These are phyloP conservation scores for Papilionanthe hybrid DNA, from an alignment of 116 monocot genomes.

Conservation along the genomic window DNA sequence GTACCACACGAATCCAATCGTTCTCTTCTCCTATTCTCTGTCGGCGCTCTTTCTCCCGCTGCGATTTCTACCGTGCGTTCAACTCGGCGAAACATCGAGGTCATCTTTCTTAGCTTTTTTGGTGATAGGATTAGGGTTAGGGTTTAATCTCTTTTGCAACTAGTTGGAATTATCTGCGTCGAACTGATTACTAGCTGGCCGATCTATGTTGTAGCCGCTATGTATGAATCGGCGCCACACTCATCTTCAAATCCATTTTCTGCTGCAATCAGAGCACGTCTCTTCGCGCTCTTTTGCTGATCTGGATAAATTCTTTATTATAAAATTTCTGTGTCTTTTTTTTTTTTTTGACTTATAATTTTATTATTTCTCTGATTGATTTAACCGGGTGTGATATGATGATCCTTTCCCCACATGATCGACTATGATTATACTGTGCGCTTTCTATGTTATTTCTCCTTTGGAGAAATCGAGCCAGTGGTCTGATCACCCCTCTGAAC, in stretches of 20 bases:
- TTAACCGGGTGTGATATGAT: neutral
- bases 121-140: neutral
- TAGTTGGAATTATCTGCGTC: neutral
- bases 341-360: neutral
- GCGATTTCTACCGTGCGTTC: no score
- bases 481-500: neutral
- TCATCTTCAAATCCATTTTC: neutral
- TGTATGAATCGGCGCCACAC: neutral
- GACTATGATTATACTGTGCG: neutral
- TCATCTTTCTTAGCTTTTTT: neutral
- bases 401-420: conserved; percentile 6
- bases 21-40: neutral
- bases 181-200: neutral
- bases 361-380: neutral
- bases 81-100: neutral
- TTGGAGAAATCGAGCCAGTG: neutral
- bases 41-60: neutral
- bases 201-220: neutral
- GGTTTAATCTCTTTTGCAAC: neutral
- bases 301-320: neutral
- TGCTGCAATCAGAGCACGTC: neutral
- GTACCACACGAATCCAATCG: neutral
- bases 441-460: neutral
- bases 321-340: neutral
- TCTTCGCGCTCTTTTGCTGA: neutral